phyloP scores from a whole-genome alignment of 2,329 filamentous ascomycete genomes.

The Orbilia oligospora region DNA sequence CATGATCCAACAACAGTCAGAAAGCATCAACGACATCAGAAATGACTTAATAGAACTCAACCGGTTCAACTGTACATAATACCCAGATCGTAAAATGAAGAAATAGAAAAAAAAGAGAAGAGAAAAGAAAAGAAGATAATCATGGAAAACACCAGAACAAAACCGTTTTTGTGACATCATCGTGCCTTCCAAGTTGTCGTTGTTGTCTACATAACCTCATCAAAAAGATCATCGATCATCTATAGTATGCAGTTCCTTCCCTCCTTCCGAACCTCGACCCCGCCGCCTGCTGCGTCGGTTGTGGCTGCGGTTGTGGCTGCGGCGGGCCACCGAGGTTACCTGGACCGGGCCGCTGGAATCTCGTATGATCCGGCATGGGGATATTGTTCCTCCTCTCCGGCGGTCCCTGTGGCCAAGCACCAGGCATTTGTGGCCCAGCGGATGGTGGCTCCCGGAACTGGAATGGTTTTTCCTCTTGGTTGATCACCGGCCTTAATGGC shows the following conservation, averaged over 20 bases:
- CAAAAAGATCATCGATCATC: constrained; percentile 20
- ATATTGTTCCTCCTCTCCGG: constrained; percentile 34
- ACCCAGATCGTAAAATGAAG: neutral
- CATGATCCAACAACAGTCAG: neutral
- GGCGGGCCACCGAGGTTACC: constrained; percentile 39
- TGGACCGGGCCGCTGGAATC: constrained; percentile 32
- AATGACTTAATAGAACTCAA: constrained; percentile 3
- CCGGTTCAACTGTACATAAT: neutral
- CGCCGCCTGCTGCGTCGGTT: constrained; percentile 5
- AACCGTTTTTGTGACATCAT: neutral
- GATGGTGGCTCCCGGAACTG: constrained; percentile 36
- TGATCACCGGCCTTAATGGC: constrained; percentile 39
- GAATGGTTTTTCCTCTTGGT: constrained; percentile 34
- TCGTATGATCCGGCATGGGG: constrained; percentile 45
- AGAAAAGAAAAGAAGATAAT: too few relatives aligned
- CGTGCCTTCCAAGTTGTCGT: neutral
- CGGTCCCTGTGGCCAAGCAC: constrained; percentile 43
- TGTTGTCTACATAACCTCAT: neutral
- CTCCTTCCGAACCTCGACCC: constrained; percentile 30
- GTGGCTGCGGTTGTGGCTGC: constrained; percentile 17
- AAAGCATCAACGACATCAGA: neutral
- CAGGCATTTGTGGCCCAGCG: constrained; percentile 49
- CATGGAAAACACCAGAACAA: neutral
- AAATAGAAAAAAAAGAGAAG: neutral
- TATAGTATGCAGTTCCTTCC: constrained; percentile 37